Evolutionary conservation across 768 basidiomycete genomes (phyloP), one percentile per base, ranked within the genome.

Genomic region (Amanita exitialis): DNA sequence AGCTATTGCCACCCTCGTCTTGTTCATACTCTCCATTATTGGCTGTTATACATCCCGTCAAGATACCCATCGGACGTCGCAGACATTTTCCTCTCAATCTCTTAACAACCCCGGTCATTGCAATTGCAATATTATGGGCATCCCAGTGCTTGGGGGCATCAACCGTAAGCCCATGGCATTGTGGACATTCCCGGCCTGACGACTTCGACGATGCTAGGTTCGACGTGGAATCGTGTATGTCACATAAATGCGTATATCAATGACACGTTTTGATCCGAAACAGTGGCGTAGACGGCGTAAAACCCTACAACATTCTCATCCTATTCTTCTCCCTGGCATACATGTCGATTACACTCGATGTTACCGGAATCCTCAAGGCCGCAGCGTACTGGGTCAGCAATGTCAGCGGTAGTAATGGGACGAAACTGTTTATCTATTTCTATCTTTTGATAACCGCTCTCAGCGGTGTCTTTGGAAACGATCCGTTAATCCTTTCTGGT

Each of bases 301-400:
- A 86, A 57, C 94, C 94, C 0, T 89, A 93, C 60, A 90, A 96
- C 62, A 93, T 98, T 56, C 79, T 98, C 64, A 89, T 90, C 21
- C 69, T 98, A 1, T 97, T 98, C 68, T 82, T 91, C 58, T 90
- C 87, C 2, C 73, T 96, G 44, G 91, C 93, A 0, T 97, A 97
- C 66, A 85, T 96, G 73, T 83, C 92, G 4, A 85, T 96, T 30
- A 90, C 93, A 0, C 74, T 97, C 37, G 95, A 97, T 59, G 77
- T 84, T 6, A 92, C 92, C 0, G 95, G 95, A 4, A 73, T 93
- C 13, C 74, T 98, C 3, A 80, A 86, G 45, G 85, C 86, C 12
- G 81, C 92, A 1, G 93, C 94, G 0, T 92, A 90, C 67, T 87
- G 82, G 79, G 90, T 96, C 57, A 83, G 83, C 55, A 85, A 86